A percentile compares a stretch with the other conserved stretches of the same genome.
phyloP scores from a whole-genome alignment of 768 basidiomycete species.

The Termitomyces sp. region DNA sequence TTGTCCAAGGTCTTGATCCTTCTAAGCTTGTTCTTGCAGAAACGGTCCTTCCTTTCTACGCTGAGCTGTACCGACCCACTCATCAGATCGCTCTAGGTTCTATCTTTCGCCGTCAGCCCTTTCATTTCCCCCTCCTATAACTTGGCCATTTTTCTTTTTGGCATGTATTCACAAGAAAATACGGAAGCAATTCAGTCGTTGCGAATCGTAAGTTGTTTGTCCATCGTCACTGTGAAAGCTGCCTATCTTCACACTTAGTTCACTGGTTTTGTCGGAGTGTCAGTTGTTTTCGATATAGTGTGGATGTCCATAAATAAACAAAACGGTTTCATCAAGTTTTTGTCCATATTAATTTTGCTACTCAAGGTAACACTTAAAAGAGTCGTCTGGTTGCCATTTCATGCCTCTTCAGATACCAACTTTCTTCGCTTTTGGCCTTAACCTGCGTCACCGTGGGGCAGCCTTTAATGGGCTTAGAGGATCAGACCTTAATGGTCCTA shows the following conservation, averaged over 20 bases:
- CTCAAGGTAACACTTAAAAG: constrained; percentile 39
- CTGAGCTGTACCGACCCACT: not conserved
- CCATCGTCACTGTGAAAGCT: not conserved
- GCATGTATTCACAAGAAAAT: constrained; percentile 65
- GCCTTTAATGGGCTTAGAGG: constrained; percentile 46
- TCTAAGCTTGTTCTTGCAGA: constrained; percentile 60
- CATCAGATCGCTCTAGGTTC: constrained; percentile 30
- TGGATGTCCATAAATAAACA: constrained; percentile 60
- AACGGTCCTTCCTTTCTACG: constrained; percentile 34
- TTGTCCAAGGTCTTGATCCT: constrained; percentile 65
- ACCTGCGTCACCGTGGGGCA: constrained; percentile 53
- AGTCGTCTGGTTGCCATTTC: not conserved
- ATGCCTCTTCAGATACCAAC: constrained; percentile 47
- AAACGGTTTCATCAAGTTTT: constrained; percentile 45
- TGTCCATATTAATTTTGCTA: constrained; percentile 50
- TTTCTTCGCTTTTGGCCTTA: constrained; percentile 40
- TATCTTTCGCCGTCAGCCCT: constrained; percentile 55
- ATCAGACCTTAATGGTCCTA: constrained; percentile 46
- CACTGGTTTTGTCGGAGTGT: constrained; percentile 53
- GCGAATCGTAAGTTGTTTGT: constrained; percentile 42
- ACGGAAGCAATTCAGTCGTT: constrained; percentile 59
- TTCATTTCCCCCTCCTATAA: constrained; percentile 68
- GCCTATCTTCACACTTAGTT: constrained; percentile 39
- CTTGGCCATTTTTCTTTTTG: constrained; percentile 79
- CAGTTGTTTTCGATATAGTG: constrained; percentile 63